Evolutionary conservation across 2,329 filamentous ascomycete species (phyloP), one percentile per base, ranked within the genome.

Genomic region (Ophiobolus disseminans): DNA sequence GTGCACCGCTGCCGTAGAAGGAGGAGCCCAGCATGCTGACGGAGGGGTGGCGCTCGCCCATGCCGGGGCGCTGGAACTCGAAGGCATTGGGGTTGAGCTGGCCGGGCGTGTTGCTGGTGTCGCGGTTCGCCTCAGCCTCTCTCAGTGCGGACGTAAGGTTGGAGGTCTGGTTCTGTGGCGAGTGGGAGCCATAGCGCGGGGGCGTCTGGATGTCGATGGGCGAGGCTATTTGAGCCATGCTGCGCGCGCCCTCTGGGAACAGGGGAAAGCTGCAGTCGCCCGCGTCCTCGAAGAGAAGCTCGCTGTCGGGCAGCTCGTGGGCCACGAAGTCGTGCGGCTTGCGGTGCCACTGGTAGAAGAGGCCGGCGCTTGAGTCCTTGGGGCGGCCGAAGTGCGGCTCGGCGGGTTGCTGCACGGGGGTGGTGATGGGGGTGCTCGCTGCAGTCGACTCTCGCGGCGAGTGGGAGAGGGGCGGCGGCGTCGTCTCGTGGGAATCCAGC

Each of bases 71-170:
- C 37, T 50, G 62, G 40, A 63, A 60, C 14, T 73, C 68, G 43
- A 65, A 63, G 55, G 56, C 58, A 47, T 58, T 60, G 19, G 58
- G 73, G 37, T 73, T 74, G 36, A 72, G 69, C 50, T 79, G 73
- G 63, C 75, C 76, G 50, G 79, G 75, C n/a, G 66, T 65, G 17
- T 62, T 47, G 50, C 49, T 57, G 26, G 61, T 45, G 44, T 69
- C 58, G 47, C 64, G 66, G 43, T 65, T 68, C 14, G 70, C 68
- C 50, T 68, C 77, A 45, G 72, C 73, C 45, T 78, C 76, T 62
- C 84, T 81, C 48, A 87, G 73, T 38, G 84, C 83, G 37, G 82
- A 84, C 4, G 83, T 86, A 58, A 86, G 75, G 62, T 85, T 86
- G 26, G 84, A 86, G 10, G 82, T 81, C 69, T 85, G 83, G 65